phyloP scores from a whole-genome alignment of 305 asterid species.

The Rubia tinctorum region DNA sequence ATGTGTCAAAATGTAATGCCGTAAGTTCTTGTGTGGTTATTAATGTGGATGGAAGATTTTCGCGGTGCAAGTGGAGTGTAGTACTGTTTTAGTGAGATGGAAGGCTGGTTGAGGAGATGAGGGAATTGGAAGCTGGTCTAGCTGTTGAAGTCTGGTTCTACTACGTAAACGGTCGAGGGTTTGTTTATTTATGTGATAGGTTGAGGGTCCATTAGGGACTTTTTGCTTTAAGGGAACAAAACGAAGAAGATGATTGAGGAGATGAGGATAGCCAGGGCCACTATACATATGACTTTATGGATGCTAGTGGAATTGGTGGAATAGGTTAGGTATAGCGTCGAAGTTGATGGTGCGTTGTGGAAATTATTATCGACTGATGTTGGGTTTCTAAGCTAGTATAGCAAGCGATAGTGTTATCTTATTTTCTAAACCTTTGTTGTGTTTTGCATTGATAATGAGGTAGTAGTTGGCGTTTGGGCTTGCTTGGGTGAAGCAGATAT shows the following conservation, averaged over 20 bases:
- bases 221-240: neutral
- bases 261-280: neutral
- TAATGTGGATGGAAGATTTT: slow-evolving; percentile 7
- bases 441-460: slow-evolving; percentile 8
- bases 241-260: neutral
- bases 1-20: neutral
- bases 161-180: neutral
- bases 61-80: neutral
- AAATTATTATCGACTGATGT: neutral
- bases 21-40: neutral
- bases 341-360: neutral
- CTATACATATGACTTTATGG: neutral
- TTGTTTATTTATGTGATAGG: neutral
- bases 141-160: neutral
- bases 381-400: neutral
- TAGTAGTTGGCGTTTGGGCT: neutral
- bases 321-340: neutral
- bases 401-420: neutral
- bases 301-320: neutral
- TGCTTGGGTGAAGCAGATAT: neutral
- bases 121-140: neutral
- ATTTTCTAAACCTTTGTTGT: neutral
- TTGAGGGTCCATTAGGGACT: neutral
- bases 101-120: neutral
- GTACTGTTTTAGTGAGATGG: neutral